Percentiles rank a stretch among this genome's conserved stretches.
Evolutionary conservation across 1,284 basidiomycete species (phyloP).

Genomic region (Stygiomarasmius scandens): DNA sequence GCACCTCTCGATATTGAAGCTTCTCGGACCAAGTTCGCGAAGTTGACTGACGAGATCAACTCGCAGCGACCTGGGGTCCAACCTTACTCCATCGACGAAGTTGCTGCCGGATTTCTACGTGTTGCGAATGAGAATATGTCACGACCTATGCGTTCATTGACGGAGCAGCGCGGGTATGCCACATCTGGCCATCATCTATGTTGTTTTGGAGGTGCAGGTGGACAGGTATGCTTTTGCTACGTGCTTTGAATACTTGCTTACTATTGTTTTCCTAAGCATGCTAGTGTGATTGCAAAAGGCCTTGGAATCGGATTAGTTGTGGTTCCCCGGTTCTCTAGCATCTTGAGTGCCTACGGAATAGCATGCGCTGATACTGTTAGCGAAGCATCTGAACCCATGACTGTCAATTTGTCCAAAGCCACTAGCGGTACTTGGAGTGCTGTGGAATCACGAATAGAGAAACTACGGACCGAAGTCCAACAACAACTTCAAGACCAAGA

Average conservation of each 20-base stretch:
- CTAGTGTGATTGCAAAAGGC: constrained; percentile 8
- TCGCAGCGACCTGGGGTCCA: background rate
- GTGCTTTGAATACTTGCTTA: background rate
- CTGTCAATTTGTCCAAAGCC: constrained; percentile 7
- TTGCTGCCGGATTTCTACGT: constrained; percentile 8
- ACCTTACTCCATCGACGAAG: constrained; percentile 9
- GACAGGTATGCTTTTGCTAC: constrained; percentile 2
- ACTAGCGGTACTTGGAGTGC: background rate
- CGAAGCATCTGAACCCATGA: constrained; percentile 5
- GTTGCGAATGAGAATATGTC: constrained; percentile 15
- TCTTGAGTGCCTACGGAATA: constrained; percentile 9
- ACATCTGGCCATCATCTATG: constrained; percentile 8
- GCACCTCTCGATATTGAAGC: constrained; percentile 7
- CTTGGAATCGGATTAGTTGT: constrained; percentile 9
- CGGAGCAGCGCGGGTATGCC: constrained; percentile 7
- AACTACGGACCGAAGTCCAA: background rate
- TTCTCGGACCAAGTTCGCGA: background rate
- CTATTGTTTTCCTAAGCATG: background rate
- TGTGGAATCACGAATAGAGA: background rate
- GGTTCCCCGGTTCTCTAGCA: constrained; percentile 9
- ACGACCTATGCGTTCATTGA: constrained; percentile 11
- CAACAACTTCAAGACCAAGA: constrained; percentile 7
- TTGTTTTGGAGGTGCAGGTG: constrained; percentile 12
- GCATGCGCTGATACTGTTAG: constrained; percentile 7
- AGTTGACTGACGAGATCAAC: constrained; percentile 4